Evolutionary conservation across 345 rosid species (phyloP), one percentile per base, ranked within the genome.

Genomic region (Erysimum cheiranthoides): DNA sequence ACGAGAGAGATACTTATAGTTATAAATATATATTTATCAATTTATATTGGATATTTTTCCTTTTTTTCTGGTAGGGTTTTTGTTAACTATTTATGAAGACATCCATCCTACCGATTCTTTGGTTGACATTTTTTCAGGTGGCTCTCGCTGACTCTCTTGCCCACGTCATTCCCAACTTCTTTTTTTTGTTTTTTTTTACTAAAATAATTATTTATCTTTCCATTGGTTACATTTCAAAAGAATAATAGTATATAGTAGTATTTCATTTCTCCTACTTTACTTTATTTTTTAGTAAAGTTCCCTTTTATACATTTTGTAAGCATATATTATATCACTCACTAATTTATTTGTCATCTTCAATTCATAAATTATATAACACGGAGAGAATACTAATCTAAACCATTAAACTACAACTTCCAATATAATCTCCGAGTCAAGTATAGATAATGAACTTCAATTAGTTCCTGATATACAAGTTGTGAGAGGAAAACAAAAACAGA

Each of bases 81-180:
- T 28, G 61, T 49, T 71, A 71, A 71, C 76, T 77, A 58, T 77
- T 49, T 64, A 47, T 65, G 47, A 77, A 77, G 49, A 76, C 66
- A 76, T 62, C 53, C 66, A 70, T 63, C 62, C n/a, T n/a, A n/a
- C 62, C 36, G 71, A 71, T 65, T 57, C 34, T 71, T 65, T 71
- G 68, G 77, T 77, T 77, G 77, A 71, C 77, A 77, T 77, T 77
- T 77, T 70, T 70, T 77, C 73, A 77, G 81, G 76, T 77, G 81
- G 49, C 77, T 77, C 81, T 71, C 76, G 77, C 81, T 71, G 81
- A 77, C 81, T 77, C 77, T 66, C 67, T 58, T 58, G 73, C 77
- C 39, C 21, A 71, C 81, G 73, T 77, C 81, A 65, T 12, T 58
- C 68, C 67, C 81, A 77, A 77, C 73, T 71, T 77, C 12, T 54